A percentile compares a stretch with the other conserved stretches of the same genome.
Evolutionary conservation across 2,329 filamentous ascomycete genomes (phyloP).

Genomic region (Sphaerulina musiva): DNA sequence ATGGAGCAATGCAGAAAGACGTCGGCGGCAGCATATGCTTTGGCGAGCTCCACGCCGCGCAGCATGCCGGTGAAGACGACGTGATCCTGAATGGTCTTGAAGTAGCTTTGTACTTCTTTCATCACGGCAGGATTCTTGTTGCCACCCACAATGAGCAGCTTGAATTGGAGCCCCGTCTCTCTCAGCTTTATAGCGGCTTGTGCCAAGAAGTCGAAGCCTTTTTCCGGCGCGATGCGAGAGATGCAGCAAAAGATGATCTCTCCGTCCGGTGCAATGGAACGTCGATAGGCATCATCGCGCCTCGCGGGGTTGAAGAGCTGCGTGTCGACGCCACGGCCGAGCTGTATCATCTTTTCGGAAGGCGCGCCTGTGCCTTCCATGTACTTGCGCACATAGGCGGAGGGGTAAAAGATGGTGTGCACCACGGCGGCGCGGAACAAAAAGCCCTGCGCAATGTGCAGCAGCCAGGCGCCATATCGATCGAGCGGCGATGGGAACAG

Average conservation of each 20-base stretch:
- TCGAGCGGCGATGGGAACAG: slow-evolving; percentile 60
- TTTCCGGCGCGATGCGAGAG: slow-evolving; percentile 61
- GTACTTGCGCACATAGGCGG: slow-evolving; percentile 56
- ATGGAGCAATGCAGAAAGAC: slow-evolving; percentile 66
- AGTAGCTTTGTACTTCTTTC: slow-evolving; percentile 53
- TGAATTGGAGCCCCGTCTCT: slow-evolving; percentile 52
- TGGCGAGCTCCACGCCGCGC: slow-evolving; percentile 54
- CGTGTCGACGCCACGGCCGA: slow-evolving; percentile 61
- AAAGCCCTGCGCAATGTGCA: slow-evolving; percentile 59
- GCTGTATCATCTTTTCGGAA: slow-evolving; percentile 50
- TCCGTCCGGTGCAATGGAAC: slow-evolving; percentile 52
- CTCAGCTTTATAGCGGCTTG: slow-evolving; percentile 51
- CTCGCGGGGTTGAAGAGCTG: slow-evolving; percentile 53
- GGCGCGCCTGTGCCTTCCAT: slow-evolving; percentile 53
- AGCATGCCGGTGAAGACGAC: slow-evolving; percentile 63
- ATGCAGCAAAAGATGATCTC: slow-evolving; percentile 62
- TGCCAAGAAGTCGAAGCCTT: slow-evolving; percentile 63
- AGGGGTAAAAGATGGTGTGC: slow-evolving; percentile 64
- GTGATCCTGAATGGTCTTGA: slow-evolving; percentile 48
- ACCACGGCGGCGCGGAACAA: slow-evolving; percentile 58
- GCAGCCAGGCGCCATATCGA: slow-evolving; percentile 54
- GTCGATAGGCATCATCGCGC: slow-evolving; percentile 48
- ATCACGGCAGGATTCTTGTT: slow-evolving; percentile 60
- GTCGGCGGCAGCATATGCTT: slow-evolving; percentile 61
- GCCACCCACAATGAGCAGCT: slow-evolving; percentile 60